Base-by-base conservation (phyloP, 2,329 filamentous ascomycete genomes). In the Akanthomyces lecanii region DNA sequence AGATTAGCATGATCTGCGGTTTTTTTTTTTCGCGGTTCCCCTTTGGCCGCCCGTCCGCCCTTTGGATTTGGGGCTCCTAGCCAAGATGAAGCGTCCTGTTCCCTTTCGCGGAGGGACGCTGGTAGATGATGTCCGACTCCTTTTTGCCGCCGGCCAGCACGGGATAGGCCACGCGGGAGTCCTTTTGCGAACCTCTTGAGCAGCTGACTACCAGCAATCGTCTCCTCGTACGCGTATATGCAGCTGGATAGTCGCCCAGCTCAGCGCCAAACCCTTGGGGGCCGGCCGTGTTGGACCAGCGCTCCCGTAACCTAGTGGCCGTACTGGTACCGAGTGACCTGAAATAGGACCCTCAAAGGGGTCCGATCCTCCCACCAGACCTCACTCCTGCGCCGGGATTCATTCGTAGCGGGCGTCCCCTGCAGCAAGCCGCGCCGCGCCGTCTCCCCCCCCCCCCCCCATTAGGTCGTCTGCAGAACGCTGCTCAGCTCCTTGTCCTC, bases 1-100 rank as follows among this genome's bases (percentile, higher is more conserved):
- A 60, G 57, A 61, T 52, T 61, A 61, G 21, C 57, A 44, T 51
- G 57, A 61, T 61, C 57, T 30, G 42, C 57, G 25, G 3, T 16
- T 40, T 40, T 40, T 40, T 40, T 16, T 33, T 33, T 52, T 52
- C 25, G 18, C 21, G n/a, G 45, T 51, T 59, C 23, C 30, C 16
- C 48, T 8, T 36, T 36, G 30, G 30, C 21, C 3, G 44, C 6
- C 30, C 21, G 8, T 21, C 30, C 23, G 47, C 57, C 57, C 57
- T 44, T 48, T 40, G 10, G n/a, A 38, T 21, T 38, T 14, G 33
- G n/a, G 51, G 33, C 33, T 36, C 4, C 28, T 5, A 6, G 28
- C 28, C 28, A 30, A 30, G 28, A 30, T 5, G 28, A 30, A 30
- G 28, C 28, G 4, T 4, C 28, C 28, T 30, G 28, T 30, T 4